A percentile compares a stretch with the other conserved stretches of the same genome.
These are phyloP conservation scores for Glycine latifolia DNA, from an alignment of 306 rosid species.

Conservation along the genomic window DNA sequence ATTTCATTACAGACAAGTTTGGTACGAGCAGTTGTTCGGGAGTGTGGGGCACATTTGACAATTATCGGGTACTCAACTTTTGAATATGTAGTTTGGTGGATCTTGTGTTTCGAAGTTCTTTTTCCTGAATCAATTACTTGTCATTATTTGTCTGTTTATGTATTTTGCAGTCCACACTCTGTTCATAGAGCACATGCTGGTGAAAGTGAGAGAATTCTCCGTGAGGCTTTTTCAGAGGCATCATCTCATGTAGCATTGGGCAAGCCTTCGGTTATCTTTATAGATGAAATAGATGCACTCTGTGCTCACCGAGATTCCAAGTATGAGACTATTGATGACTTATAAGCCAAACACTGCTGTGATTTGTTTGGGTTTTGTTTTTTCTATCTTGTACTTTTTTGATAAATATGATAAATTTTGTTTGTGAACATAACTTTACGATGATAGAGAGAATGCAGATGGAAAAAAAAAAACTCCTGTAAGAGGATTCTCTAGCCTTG, in stretches of 20 bases:
- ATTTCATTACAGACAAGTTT: slow-evolving; percentile 72
- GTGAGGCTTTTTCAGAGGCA: slow-evolving; percentile 87
- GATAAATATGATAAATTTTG: not conserved
- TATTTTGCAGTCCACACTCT: slow-evolving; percentile 75
- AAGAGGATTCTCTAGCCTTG: not conserved
- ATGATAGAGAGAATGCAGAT: not conserved
- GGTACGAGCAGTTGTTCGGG: slow-evolving; percentile 86
- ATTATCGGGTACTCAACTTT: slow-evolving; percentile 63
- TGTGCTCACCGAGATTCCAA: slow-evolving; percentile 88
- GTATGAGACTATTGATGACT: slow-evolving; percentile 52
- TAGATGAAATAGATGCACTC: slow-evolving; percentile 89
- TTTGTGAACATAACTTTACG: slow-evolving; percentile 27
- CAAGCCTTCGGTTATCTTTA: slow-evolving; percentile 78
- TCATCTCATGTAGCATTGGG: slow-evolving; percentile 62
- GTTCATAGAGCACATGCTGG: slow-evolving; percentile 78
- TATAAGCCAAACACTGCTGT: slow-evolving; percentile 16
- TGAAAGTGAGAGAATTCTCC: slow-evolving; percentile 81
- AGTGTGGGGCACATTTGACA: slow-evolving; percentile 81
- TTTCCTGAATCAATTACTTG: slow-evolving; percentile 12
- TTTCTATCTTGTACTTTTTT: slow-evolving; percentile 5
- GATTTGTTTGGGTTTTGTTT: slow-evolving; percentile 30
- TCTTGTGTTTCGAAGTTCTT: slow-evolving; percentile 26
- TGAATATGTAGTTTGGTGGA: not conserved
- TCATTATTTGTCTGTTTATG: slow-evolving; percentile 37
- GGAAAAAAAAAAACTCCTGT: not conserved